Evolutionary conservation across 768 basidiomycete species (phyloP).

Genomic region (Termitomyces sp.): DNA sequence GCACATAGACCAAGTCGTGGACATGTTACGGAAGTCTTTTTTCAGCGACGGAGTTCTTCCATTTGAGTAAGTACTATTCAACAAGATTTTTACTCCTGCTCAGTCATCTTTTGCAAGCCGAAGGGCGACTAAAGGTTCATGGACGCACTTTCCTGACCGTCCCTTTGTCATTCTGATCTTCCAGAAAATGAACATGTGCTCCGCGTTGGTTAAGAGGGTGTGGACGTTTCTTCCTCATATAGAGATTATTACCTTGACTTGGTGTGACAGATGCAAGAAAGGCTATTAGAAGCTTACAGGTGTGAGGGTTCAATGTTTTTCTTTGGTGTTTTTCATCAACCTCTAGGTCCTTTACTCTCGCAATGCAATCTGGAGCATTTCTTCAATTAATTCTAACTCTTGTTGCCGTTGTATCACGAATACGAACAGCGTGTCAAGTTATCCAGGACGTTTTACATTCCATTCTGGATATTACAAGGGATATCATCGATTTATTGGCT

Average conservation of each 20-base stretch:
- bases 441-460: constrained; percentile 35
- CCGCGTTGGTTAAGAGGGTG: constrained; percentile 45
- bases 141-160: constrained; percentile 56
- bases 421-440: constrained; percentile 43
- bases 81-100: not conserved
- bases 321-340: not conserved
- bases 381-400: constrained; percentile 63
- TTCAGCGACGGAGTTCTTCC: constrained; percentile 33
- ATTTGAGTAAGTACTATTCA: constrained; percentile 31
- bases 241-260: not conserved
- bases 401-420: constrained; percentile 57
- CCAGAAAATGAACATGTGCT: constrained; percentile 32
- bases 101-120: constrained; percentile 30
- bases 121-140: constrained; percentile 54
- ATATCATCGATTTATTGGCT: constrained; percentile 25
- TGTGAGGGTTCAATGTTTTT: constrained; percentile 17
- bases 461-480: constrained; percentile 20
- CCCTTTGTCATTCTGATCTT: constrained; percentile 28
- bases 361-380: constrained; percentile 74
- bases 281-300: constrained; percentile 45
- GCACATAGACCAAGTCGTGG: constrained; percentile 28
- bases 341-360: constrained; percentile 56
- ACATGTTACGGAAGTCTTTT: constrained; percentile 46
- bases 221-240: not conserved
- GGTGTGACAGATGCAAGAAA: constrained; percentile 15